Evolutionary conservation across 1,284 basidiomycete species (phyloP).

Genomic region (Ceratobasidium sp.): DNA sequence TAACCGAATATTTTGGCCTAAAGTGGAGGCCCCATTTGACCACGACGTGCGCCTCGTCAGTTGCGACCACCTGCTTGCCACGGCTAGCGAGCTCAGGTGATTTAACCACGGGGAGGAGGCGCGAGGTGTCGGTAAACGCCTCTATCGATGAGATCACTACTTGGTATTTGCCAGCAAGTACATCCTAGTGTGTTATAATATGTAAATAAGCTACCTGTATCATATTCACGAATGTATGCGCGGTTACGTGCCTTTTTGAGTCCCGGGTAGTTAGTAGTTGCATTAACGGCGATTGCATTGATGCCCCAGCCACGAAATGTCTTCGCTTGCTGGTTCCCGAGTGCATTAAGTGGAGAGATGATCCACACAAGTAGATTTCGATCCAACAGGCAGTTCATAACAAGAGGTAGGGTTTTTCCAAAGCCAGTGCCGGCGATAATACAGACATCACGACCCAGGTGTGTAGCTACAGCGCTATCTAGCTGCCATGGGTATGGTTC

Average conservation of each 20-base stretch:
- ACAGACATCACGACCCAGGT: slow-evolving; percentile 11
- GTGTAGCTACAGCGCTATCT: slow-evolving; percentile 13
- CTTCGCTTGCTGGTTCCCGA: slow-evolving; percentile 19
- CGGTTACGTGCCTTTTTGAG: neutral
- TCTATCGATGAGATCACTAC: slow-evolving; percentile 33
- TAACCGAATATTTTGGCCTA: neutral
- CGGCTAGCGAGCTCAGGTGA: neutral
- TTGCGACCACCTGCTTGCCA: neutral
- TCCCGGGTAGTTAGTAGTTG: slow-evolving; percentile 10
- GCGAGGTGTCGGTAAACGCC: neutral
- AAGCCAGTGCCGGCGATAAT: slow-evolving; percentile 30
- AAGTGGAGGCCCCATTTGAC: neutral
- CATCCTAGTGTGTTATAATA: neutral
- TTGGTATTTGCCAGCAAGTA: neutral
- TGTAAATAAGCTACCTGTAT: neutral
- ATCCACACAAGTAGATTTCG: neutral
- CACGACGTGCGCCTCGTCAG: slow-evolving; percentile 33
- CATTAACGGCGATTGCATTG: slow-evolving; percentile 20
- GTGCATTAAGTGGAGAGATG: slow-evolving; percentile 24
- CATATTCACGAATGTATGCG: neutral
- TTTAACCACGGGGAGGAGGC: neutral
- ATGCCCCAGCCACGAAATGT: neutral
- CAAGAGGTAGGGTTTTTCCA: slow-evolving; percentile 28
- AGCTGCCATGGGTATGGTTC: slow-evolving; percentile 15
- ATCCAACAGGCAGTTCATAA: slow-evolving; percentile 12